These are phyloP conservation scores for Clitopilus passeckerianus DNA, from an alignment of 768 basidiomycete species.

Conservation along the genomic window DNA sequence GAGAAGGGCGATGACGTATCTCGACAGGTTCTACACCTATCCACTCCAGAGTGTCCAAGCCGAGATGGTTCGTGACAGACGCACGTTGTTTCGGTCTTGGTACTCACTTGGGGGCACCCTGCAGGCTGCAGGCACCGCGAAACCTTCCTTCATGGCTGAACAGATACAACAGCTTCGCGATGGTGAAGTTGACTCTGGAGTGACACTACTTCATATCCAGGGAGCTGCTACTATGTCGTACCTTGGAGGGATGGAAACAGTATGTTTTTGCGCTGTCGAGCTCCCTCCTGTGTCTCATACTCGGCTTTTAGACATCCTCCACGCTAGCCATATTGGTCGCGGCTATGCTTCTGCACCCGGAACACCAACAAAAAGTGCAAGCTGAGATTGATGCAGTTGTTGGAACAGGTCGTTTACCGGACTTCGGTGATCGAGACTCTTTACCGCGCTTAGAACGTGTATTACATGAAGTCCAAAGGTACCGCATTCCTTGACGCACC, in stretches of 20 bases:
- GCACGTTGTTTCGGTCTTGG: neutral
- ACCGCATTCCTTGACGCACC: neutral
- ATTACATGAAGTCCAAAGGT: constrained; percentile 9
- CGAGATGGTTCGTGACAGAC: constrained; percentile 8
- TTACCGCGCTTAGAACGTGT: constrained; percentile 12
- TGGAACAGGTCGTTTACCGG: constrained; percentile 12
- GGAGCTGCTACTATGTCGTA: constrained; percentile 7
- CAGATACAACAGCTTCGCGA: constrained; percentile 8
- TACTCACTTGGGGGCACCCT: neutral
- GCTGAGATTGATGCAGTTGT: constrained; percentile 12
- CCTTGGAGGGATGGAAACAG: constrained; percentile 12
- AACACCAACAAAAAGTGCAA: constrained; percentile 10
- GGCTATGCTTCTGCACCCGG: constrained; percentile 14
- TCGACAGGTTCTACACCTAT: constrained; percentile 12
- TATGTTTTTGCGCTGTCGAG: neutral
- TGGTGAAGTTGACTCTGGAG: neutral
- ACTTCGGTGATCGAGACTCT: constrained; percentile 10
- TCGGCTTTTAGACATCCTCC: constrained; percentile 15
- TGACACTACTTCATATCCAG: constrained; percentile 3
- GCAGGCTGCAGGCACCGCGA: constrained; percentile 7
- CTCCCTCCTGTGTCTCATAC: neutral
- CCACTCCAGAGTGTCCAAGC: constrained; percentile 10
- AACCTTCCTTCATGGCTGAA: constrained; percentile 9
- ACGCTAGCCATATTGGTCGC: constrained; percentile 15
- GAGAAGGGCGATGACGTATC: constrained; percentile 1